phyloP scores from a whole-genome alignment of 1,284 basidiomycete genomes.

The Leccinum fallax region DNA sequence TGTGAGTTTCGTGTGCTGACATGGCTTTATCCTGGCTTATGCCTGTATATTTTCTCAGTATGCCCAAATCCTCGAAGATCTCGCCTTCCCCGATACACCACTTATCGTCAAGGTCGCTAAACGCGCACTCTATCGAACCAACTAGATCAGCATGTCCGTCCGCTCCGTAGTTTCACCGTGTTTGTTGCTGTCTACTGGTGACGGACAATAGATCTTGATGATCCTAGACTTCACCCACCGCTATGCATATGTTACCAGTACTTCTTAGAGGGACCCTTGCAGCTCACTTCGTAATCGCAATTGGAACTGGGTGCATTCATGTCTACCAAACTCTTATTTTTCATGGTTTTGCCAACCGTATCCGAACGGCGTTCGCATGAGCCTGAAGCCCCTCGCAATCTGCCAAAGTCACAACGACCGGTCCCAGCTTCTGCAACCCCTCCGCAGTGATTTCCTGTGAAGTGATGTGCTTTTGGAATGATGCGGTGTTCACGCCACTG shows the following conservation, averaged over 20 bases:
- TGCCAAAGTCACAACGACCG: constrained; percentile 88
- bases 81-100: constrained; percentile 90
- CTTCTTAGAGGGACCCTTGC: constrained; percentile 15
- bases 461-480: constrained; percentile 99
- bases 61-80: constrained; percentile 83
- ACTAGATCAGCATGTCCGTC: constrained; percentile 63
- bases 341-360: constrained; percentile 49
- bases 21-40: constrained; percentile 3
- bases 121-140: constrained; percentile 87
- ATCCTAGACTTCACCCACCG: constrained; percentile 22
- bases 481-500: constrained; percentile 95
- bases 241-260: constrained; percentile 16
- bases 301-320: constrained; percentile 1
- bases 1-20: constrained; percentile 57
- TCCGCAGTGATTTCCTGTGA: constrained; percentile 87
- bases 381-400: constrained; percentile 95
- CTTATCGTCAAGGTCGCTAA: constrained; percentile 90
- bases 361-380: constrained; percentile 87
- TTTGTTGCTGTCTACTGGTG: constrained; percentile 13
- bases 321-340: not conserved
- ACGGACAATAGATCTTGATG: constrained; percentile 20
- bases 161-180: constrained; percentile 10
- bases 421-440: constrained; percentile 83
- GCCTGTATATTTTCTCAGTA: constrained; percentile 56
- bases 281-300: constrained; percentile 2